Evolutionary conservation across 1,139 yeast species (phyloP).

Genomic region (Pichia sp.): DNA sequence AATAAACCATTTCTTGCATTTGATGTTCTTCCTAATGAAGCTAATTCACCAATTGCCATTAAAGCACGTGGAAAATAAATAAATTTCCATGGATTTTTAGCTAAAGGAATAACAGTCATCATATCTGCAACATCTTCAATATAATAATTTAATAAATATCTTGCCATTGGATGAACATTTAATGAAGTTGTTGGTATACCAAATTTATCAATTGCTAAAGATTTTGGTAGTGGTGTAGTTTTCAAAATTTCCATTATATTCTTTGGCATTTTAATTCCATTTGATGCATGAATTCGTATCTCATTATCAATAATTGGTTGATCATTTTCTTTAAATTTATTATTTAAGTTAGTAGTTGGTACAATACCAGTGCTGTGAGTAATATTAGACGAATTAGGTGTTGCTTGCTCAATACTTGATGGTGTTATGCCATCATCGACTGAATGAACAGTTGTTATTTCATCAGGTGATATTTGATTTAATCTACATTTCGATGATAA

Average conservation of each 20-base stretch:
- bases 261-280: slow-evolving; percentile 29
- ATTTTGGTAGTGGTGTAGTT: slow-evolving; percentile 41
- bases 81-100: slow-evolving; percentile 83
- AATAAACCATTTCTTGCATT: slow-evolving; percentile 71
- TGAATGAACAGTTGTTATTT: slow-evolving; percentile 7
- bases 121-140: slow-evolving; percentile 75
- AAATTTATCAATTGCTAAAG: slow-evolving; percentile 32
- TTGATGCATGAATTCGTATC: slow-evolving; percentile 29
- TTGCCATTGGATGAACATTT: slow-evolving; percentile 57
- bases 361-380: slow-evolving; percentile 6
- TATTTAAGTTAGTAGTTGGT: slow-evolving; percentile 16
- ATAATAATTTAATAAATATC: slow-evolving; percentile 68
- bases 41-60: slow-evolving; percentile 74
- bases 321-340: slow-evolving; percentile 14
- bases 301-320: slow-evolving; percentile 18
- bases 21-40: slow-evolving; percentile 68
- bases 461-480: slow-evolving; percentile 7
- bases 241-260: slow-evolving; percentile 44
- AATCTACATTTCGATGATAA: not conserved
- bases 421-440: slow-evolving; percentile 5
- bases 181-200: slow-evolving; percentile 57
- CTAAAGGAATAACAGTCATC: slow-evolving; percentile 80
- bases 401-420: slow-evolving; percentile 7
- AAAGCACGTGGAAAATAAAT: slow-evolving; percentile 78
- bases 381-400: slow-evolving; percentile 3